These are phyloP conservation scores for Tolypocladium pustulatum DNA, from an alignment of 2,329 filamentous ascomycete genomes.

Conservation along the genomic window DNA sequence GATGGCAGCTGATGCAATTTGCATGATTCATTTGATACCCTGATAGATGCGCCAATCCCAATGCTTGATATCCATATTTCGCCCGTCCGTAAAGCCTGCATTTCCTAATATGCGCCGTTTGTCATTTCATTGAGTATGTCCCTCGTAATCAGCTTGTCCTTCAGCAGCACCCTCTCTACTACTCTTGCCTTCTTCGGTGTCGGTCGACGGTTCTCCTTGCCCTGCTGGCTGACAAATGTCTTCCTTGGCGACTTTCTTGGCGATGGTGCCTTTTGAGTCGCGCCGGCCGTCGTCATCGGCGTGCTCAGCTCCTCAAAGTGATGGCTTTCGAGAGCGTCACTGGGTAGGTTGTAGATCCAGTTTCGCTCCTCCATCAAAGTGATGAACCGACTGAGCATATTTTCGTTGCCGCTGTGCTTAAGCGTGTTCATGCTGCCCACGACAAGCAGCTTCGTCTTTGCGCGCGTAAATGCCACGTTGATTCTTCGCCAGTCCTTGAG, in stretches of 20 bases:
- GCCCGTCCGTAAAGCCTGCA: not conserved
- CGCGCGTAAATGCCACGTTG: conserved; percentile 91
- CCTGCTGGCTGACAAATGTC: conserved; percentile 9
- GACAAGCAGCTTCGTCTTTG: conserved; percentile 83
- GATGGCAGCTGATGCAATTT: not conserved
- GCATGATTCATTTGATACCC: conserved; percentile 4
- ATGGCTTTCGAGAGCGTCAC: conserved; percentile 55
- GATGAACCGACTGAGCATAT: conserved; percentile 70
- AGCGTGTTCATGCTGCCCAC: conserved; percentile 75
- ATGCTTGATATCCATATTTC: not conserved
- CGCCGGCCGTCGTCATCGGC: conserved; percentile 29
- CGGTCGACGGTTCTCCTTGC: conserved; percentile 35
- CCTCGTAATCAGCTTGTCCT: conserved; percentile 56
- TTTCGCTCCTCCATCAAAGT: conserved; percentile 61
- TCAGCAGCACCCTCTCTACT: conserved; percentile 51
- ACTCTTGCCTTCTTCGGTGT: conserved; percentile 46
- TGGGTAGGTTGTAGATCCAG: conserved; percentile 72
- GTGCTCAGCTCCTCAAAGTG: conserved; percentile 50
- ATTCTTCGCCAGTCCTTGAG: conserved; percentile 86
- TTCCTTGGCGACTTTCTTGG: conserved; percentile 16
- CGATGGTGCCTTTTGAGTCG: conserved; percentile 16
- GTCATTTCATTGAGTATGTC: conserved; percentile 69
- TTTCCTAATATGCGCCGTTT: conserved; percentile 24
- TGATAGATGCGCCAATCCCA: conserved; percentile 4
- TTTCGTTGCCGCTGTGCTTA: conserved; percentile 58